phyloP scores from a whole-genome alignment of 2,329 filamentous ascomycete genomes.

The Cladosporium halotolerans region DNA sequence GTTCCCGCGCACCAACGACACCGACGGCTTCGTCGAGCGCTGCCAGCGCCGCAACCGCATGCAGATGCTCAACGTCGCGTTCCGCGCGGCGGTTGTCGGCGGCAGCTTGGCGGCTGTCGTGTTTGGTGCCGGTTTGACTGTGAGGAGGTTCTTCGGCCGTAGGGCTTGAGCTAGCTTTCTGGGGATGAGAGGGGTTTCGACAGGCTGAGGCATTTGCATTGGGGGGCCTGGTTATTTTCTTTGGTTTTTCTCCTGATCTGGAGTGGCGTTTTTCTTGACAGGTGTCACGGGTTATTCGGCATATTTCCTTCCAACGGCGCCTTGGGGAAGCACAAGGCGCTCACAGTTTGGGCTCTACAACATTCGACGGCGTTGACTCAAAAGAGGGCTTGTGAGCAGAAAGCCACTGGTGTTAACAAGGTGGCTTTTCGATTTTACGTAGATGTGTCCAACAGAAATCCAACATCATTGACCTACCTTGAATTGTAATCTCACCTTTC shows the following conservation, averaged over 20 bases:
- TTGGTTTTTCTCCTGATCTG: background rate
- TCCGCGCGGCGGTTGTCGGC: conserved; percentile 46
- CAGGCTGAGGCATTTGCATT: background rate
- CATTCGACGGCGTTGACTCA: no score
- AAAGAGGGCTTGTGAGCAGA: no score
- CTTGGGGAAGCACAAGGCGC: no score
- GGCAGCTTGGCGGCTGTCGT: conserved; percentile 41
- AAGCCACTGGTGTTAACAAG: no score
- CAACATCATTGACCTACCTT: no score
- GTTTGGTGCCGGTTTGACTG: conserved; percentile 31
- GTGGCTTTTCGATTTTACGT: no score
- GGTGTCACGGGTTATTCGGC: background rate
- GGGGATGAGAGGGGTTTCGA: no score
- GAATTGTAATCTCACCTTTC: no score
- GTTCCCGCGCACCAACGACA: conserved; percentile 49
- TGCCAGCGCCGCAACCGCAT: conserved; percentile 48
- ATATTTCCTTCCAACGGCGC: background rate
- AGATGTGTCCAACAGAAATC: no score
- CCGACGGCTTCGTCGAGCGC: conserved; percentile 49
- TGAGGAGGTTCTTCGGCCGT: conserved; percentile 28
- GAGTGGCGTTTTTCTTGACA: background rate
- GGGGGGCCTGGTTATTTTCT: background rate
- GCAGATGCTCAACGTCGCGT: conserved; percentile 50
- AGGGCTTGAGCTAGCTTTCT: background rate
- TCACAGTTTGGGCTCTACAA: no score